Base-by-base conservation (phyloP, 371 early-diverging fungal genomes). In the Rhizopus delemar region DNA sequence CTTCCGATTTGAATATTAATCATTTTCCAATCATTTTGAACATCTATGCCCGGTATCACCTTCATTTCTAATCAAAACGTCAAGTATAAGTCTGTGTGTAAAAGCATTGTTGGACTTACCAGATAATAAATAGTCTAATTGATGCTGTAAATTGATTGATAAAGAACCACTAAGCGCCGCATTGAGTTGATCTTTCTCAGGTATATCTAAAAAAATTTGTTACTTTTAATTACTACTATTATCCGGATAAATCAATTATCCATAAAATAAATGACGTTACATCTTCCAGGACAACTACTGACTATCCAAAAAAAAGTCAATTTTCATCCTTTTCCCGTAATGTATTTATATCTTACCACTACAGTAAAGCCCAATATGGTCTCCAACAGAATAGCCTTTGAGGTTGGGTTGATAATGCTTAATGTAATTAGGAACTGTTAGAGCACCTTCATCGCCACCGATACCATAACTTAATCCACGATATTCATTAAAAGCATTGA, bases 401-500 rank as follows among this genome's bases (percentile, higher is more conserved):
- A 74, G 39, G 29, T 46, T 53, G 0, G 71, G 50, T 41, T 68
- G 70, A 65, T 73, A 78, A 51, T 73, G 60, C 28, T 77, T 74
- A 32, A 78, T 51, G 35, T 73, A 68, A 41, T 74, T 78, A 2
- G 78, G 69, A 11, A 81, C 32, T 8, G 77, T 78, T 0, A 69
- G 48, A 5, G 81, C 78, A 51, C 57, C 59, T 29, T 35, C 22
- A 43, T 81, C 75, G 33, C 81, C 81, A 57, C 81, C 81, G 15
- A 66, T 68, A 28, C 69, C 67, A 57, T 69, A 81, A 51, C 77
- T 77, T 9, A 78, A 56, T 2, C 78, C 78, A 58, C 81, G 73
- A 31, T 70, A 72, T 55, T 77, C 78, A 8, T 55, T 57, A 22
- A 64, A 56, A 4, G 68, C 39, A 11, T 32, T 58, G 45, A 62